Conservation (phyloP, 2,329 filamentous ascomycete genomes). For the Alternaria gaisen region DNA sequence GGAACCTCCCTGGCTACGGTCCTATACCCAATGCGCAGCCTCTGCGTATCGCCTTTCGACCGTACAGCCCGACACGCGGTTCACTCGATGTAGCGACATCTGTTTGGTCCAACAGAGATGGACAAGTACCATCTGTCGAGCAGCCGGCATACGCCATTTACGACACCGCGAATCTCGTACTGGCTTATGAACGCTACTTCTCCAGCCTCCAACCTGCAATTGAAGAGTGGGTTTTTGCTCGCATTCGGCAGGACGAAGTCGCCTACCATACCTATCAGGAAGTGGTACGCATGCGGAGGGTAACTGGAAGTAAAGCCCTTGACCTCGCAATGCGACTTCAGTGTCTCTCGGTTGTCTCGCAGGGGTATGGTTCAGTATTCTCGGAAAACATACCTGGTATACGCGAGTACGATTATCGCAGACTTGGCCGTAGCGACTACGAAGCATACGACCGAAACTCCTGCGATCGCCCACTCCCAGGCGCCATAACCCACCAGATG, state of each 20-base stretch:
- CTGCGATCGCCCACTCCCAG: slow-evolving; percentile 44
- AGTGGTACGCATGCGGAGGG: slow-evolving; percentile 39
- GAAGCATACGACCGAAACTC: slow-evolving; percentile 48
- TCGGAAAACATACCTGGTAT: slow-evolving; percentile 45
- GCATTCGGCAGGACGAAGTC: slow-evolving; percentile 40
- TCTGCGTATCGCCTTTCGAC: slow-evolving; percentile 38
- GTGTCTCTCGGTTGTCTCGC: slow-evolving; percentile 48
- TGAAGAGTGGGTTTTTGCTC: slow-evolving; percentile 44
- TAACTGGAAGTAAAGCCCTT: slow-evolving; percentile 34
- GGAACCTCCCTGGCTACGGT: slow-evolving; percentile 48
- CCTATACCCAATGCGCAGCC: slow-evolving; percentile 36
- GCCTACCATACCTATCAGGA: slow-evolving; percentile 44
- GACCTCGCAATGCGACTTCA: slow-evolving; percentile 45
- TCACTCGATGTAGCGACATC: slow-evolving; percentile 41
- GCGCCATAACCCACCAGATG: slow-evolving; percentile 49
- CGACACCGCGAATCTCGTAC: slow-evolving; percentile 41
- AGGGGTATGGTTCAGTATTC: slow-evolving; percentile 49
- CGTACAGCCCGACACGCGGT: slow-evolving; percentile 40
- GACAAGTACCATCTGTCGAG: slow-evolving; percentile 35
- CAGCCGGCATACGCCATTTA: slow-evolving; percentile 49
- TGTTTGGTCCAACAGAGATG: slow-evolving; percentile 42
- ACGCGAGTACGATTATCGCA: slow-evolving; percentile 42
- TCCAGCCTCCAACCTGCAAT: slow-evolving; percentile 37
- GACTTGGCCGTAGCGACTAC: slow-evolving; percentile 43
- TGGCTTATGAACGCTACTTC: slow-evolving; percentile 42